phyloP scores from a whole-genome alignment of 164 flowering plant species.

The Umbellularia californica region DNA sequence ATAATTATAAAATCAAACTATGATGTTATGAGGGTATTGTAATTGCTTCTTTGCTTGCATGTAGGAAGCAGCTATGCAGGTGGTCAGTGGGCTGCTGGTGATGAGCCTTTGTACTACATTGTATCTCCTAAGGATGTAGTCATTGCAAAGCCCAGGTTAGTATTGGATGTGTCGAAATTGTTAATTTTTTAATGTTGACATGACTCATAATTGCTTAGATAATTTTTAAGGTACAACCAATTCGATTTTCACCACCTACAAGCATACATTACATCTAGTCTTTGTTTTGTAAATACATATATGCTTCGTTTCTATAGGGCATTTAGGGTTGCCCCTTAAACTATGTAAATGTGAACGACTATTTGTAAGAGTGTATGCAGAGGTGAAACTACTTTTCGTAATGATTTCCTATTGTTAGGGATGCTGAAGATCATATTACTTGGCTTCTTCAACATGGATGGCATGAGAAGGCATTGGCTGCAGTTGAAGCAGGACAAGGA shows the following conservation, averaged over 20 bases:
- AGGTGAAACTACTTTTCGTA: neutral
- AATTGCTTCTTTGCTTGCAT: constrained; percentile 20
- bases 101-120: constrained; percentile 91
- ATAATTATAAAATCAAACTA: neutral
- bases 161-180: neutral
- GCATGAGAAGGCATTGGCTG: constrained; percentile 96
- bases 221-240: too few relatives aligned
- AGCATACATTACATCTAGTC: too few relatives aligned
- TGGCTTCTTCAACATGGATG: constrained; percentile 99
- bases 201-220: too few relatives aligned
- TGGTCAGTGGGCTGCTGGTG: constrained; percentile 99
- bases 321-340: neutral
- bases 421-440: constrained; percentile 94
- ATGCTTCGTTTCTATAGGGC: neutral
- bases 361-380: neutral
- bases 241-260: too few relatives aligned
- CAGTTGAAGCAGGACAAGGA: constrained; percentile 94
- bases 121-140: constrained; percentile 97
- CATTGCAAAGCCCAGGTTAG: constrained; percentile 95
- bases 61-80: constrained; percentile 97
- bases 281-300: too few relatives aligned
- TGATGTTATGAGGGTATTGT: neutral
- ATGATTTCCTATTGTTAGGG: constrained; percentile 43
- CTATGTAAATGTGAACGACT: neutral
- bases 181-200: too few relatives aligned